Percentiles rank a stretch among this genome's conserved stretches.
phyloP scores from a whole-genome alignment of 495 filamentous ascomycete genomes.

The Cladorrhinum samala region DNA sequence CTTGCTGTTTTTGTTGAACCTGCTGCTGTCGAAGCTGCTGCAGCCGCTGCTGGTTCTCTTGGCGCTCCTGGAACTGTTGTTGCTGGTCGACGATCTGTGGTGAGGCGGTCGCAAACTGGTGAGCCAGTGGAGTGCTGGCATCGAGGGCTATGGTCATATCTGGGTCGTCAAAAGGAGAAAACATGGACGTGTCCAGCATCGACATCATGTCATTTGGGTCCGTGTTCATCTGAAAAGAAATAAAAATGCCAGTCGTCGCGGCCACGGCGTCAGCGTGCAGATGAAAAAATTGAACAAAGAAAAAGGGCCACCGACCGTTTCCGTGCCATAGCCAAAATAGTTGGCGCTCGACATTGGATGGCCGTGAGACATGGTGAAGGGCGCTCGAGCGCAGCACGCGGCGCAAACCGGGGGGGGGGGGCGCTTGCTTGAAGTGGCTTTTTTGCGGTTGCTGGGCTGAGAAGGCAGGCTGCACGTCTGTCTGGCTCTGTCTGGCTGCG shows the following conservation, averaged over 20 bases:
- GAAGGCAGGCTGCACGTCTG: background rate
- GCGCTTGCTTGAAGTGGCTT: background rate
- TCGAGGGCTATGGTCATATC: slow-evolving; percentile 34
- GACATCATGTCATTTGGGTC: slow-evolving; percentile 35
- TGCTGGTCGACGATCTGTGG: background rate
- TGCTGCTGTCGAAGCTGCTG: background rate
- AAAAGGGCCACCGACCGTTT: slow-evolving; percentile 3
- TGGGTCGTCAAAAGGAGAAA: slow-evolving; percentile 27
- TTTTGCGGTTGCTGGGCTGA: background rate
- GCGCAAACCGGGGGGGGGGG: background rate
- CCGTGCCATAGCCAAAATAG: slow-evolving; percentile 27
- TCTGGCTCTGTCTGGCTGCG: background rate
- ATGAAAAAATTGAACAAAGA: slow-evolving; percentile 1
- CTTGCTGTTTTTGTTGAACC: background rate
- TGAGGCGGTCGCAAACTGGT: slow-evolving; percentile 9
- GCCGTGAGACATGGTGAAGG: slow-evolving; percentile 33
- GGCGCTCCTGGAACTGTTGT: background rate
- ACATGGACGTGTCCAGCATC: slow-evolving; percentile 33
- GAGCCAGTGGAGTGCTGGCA: slow-evolving; percentile 16
- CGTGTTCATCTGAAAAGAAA: slow-evolving; percentile 27
- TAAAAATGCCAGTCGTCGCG: slow-evolving; percentile 10
- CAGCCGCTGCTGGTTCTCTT: background rate
- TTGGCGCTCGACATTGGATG: slow-evolving; percentile 25
- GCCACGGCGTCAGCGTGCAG: slow-evolving; percentile 16
- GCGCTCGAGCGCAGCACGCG: background rate